A percentile compares a stretch with the other conserved stretches of the same genome.
These are phyloP conservation scores for Luffa acutangula DNA, from an alignment of 306 rosid species.

Conservation along the genomic window DNA sequence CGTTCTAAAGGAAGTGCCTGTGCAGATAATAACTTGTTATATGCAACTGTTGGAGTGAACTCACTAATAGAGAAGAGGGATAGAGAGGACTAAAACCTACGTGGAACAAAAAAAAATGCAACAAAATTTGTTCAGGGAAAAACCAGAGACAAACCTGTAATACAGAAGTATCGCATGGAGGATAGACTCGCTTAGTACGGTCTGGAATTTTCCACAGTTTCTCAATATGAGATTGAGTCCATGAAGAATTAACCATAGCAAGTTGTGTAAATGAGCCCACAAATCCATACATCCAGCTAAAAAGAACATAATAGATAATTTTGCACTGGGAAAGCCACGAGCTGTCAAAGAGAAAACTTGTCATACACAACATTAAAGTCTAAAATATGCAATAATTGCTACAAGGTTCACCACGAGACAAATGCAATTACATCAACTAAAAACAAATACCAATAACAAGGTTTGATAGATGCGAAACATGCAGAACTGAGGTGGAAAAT, in stretches of 20 bases:
- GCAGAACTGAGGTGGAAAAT: neutral
- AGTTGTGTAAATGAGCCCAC: slow-evolving; percentile 88
- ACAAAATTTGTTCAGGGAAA: slow-evolving; percentile 5
- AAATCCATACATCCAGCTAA: slow-evolving; percentile 71
- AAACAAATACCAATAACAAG: neutral
- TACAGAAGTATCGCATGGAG: slow-evolving; percentile 90
- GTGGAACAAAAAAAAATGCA: neutral
- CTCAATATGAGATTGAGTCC: slow-evolving; percentile 82
- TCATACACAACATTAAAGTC: neutral
- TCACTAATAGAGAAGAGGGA: neutral
- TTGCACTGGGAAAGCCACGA: slow-evolving; percentile 73
- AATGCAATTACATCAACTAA: neutral
- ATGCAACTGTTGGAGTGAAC: neutral
- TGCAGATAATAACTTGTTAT: neutral
- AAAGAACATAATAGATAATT: slow-evolving; percentile 58
- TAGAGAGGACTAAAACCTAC: neutral
- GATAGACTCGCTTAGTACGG: slow-evolving; percentile 73
- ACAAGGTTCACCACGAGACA: neutral
- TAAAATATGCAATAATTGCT: neutral
- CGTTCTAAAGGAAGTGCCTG: slow-evolving; percentile 88
- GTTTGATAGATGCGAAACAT: neutral
- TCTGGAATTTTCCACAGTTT: slow-evolving; percentile 67
- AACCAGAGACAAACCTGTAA: slow-evolving; percentile 52
- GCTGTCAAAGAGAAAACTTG: slow-evolving; percentile 36
- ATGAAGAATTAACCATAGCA: slow-evolving; percentile 92